Base-by-base conservation (phyloP, 116 monocot genomes). In the Trichopus zeylanicus region DNA sequence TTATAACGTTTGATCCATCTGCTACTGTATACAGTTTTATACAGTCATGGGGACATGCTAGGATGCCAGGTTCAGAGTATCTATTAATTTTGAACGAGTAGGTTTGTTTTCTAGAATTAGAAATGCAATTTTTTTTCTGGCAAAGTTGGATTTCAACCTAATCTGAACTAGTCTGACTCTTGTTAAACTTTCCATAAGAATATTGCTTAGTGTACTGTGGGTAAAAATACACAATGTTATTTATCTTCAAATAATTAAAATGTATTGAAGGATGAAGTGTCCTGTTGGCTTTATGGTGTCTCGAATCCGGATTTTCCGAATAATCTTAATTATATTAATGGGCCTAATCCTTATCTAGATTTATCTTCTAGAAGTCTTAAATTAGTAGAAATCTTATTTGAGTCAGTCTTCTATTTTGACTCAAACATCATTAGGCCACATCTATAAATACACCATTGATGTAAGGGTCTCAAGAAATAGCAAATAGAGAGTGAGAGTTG, bases 41-140 rank as follows among this genome's bases (percentile, higher is more conserved):
- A 60, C 87, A 87, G 57, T 87, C 87, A 21, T 72, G 82, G 23
- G 87, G 87, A 26, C 82, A 82, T 27, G 87, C 87, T 18, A 67
- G 87, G 64, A 78, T 69, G 78, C 60, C 56, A 27, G 79, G 67
- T 15, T 87, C 87, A 19, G 76, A 82, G 10, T 87, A 79, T 64
- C 53, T 87, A 26, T 54, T 87, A 53, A 62, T 87, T 32, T 28
- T 76, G 30, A 71, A 37, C 58, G 65, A 62, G 87, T 73, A 61
- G 53, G n/a, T 28, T 34, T 18, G 48, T 55, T 54, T 52, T 6
- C 3, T 59, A 21, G 32, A 8, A 8, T 33, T 37, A 24, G 2
- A 1, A 51, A 32, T 22, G 20, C 3, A 24, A 3, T 24, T 15
- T 6, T 47, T n/a, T 3, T 3, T 3, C 16, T 47, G 16, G 3